phyloP scores from a whole-genome alignment of 331 rosid species.

The Quercus lobata region DNA sequence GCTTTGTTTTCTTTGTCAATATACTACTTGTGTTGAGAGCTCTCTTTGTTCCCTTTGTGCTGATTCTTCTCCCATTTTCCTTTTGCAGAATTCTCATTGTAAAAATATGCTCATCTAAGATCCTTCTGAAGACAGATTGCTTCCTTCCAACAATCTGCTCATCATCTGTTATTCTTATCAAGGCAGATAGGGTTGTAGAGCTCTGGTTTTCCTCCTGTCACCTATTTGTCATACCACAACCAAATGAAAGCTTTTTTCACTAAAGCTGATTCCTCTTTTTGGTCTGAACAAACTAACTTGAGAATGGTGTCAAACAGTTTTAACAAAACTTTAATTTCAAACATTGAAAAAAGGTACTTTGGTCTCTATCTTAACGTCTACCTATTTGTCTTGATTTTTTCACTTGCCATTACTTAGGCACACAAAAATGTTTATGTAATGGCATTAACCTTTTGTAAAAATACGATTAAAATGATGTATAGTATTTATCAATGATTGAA shows the following conservation, averaged over 20 bases:
- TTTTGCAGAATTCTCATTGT: constrained; percentile 38
- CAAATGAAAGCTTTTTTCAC: constrained; percentile 38
- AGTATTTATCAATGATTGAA: constrained; percentile 1
- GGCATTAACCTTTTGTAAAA: constrained; percentile 25
- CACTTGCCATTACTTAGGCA: constrained; percentile 26
- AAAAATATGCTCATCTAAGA: constrained; percentile 19
- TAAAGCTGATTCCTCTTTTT: constrained; percentile 34
- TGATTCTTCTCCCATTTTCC: constrained; percentile 15
- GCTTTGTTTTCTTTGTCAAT: not conserved
- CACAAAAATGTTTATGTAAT: constrained; percentile 21
- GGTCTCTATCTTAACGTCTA: constrained; percentile 5
- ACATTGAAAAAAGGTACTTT: constrained; percentile 24
- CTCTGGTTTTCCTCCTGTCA: constrained; percentile 30
- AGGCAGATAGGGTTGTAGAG: constrained; percentile 36
- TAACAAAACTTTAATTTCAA: constrained; percentile 24
- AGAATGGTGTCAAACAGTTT: constrained; percentile 23
- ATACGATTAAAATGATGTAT: constrained; percentile 20
- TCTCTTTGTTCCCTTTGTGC: constrained; percentile 6
- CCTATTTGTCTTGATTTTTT: constrained; percentile 25
- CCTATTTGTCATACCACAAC: constrained; percentile 25
- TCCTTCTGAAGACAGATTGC: constrained; percentile 27
- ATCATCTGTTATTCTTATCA: constrained; percentile 23
- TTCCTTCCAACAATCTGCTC: constrained; percentile 26
- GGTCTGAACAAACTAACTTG: constrained; percentile 23
- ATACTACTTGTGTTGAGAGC: not conserved